phyloP scores from a whole-genome alignment of 345 rosid genomes.

The Cardamine occulta region DNA sequence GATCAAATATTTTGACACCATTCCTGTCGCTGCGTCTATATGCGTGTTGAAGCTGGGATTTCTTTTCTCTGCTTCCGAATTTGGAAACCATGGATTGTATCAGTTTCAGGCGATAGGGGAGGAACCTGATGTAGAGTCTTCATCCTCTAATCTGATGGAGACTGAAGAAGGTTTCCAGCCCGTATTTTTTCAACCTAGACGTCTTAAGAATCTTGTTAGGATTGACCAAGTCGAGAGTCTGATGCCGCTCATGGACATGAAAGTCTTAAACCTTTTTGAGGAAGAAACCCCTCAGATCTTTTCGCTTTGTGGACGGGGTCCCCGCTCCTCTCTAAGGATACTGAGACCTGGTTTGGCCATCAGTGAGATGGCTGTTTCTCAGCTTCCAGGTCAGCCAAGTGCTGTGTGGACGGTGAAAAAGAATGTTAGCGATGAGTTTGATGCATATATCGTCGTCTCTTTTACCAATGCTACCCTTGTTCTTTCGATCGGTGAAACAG shows the following conservation, averaged over 20 bases:
- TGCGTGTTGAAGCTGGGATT: slow-evolving; percentile 93
- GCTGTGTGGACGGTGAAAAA: slow-evolving; percentile 99
- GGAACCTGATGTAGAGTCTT: slow-evolving; percentile 90
- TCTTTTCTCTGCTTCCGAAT: slow-evolving; percentile 90
- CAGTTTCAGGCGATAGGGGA: slow-evolving; percentile 94
- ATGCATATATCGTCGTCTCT: slow-evolving; percentile 97
- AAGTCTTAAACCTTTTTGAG: slow-evolving; percentile 84
- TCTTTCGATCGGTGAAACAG: slow-evolving; percentile 98
- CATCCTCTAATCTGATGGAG: slow-evolving; percentile 89
- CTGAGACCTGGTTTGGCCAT: slow-evolving; percentile 93
- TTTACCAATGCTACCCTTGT: slow-evolving; percentile 95
- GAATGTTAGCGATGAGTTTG: slow-evolving; percentile 86
- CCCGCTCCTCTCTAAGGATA: slow-evolving; percentile 92
- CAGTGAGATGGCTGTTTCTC: slow-evolving; percentile 97
- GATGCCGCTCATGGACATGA: slow-evolving; percentile 99
- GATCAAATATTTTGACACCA: slow-evolving; percentile 93
- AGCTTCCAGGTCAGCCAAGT: slow-evolving; percentile 99
- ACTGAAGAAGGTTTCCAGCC: slow-evolving; percentile 98
- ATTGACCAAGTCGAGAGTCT: slow-evolving; percentile 95
- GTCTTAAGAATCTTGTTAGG: slow-evolving; percentile 88
- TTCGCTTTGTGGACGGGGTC: slow-evolving; percentile 93
- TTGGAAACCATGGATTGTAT: slow-evolving; percentile 94
- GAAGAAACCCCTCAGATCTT: slow-evolving; percentile 97
- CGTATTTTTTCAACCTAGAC: slow-evolving; percentile 90
- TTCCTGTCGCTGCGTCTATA: slow-evolving; percentile 83